Conservation (phyloP, 78 protist genomes). For the Thecamonas trahens region DNA sequence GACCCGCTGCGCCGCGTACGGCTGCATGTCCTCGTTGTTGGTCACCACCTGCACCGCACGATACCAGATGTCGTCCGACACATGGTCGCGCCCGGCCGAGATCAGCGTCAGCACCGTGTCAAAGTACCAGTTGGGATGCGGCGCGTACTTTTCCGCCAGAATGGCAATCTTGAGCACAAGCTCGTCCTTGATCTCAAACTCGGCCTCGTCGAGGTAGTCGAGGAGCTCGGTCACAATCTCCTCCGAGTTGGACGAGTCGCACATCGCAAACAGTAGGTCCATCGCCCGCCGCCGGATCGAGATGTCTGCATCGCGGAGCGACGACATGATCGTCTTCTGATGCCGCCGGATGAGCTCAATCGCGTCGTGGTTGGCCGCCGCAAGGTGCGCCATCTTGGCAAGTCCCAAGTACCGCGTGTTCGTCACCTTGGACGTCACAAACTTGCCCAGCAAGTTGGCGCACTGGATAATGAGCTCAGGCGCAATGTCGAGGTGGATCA, state of each 20-base stretch:
- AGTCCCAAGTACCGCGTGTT: slow-evolving; percentile 88
- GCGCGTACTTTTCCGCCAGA: slow-evolving; percentile 87
- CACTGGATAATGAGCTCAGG: slow-evolving; percentile 39
- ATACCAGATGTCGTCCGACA: slow-evolving; percentile 85
- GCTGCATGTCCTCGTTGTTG: slow-evolving; percentile 76
- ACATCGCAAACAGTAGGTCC: slow-evolving; percentile 86
- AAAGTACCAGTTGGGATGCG: slow-evolving; percentile 84
- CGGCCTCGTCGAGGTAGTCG: slow-evolving; percentile 65
- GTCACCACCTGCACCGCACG: slow-evolving; percentile 91
- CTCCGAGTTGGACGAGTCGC: slow-evolving; percentile 49
- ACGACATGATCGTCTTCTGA: background rate
- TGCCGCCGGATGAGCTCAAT: slow-evolving; percentile 12
- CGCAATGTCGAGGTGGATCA: slow-evolving; percentile 69
- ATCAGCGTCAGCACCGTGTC: slow-evolving; percentile 80
- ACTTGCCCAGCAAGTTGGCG: slow-evolving; percentile 56
- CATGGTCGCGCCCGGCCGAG: slow-evolving; percentile 82
- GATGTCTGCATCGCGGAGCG: slow-evolving; percentile 72
- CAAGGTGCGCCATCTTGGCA: slow-evolving; percentile 51
- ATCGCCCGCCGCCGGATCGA: slow-evolving; percentile 82
- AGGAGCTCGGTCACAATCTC: slow-evolving; percentile 81
- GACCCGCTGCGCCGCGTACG: slow-evolving; percentile 73
- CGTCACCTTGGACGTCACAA: slow-evolving; percentile 76
- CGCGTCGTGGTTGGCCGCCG: slow-evolving; percentile 19
- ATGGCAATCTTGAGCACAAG: slow-evolving; percentile 90
- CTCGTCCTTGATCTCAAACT: slow-evolving; percentile 77